Conservation (phyloP, 805 yeast species). For the Cyberlindnera mycetangii region DNA sequence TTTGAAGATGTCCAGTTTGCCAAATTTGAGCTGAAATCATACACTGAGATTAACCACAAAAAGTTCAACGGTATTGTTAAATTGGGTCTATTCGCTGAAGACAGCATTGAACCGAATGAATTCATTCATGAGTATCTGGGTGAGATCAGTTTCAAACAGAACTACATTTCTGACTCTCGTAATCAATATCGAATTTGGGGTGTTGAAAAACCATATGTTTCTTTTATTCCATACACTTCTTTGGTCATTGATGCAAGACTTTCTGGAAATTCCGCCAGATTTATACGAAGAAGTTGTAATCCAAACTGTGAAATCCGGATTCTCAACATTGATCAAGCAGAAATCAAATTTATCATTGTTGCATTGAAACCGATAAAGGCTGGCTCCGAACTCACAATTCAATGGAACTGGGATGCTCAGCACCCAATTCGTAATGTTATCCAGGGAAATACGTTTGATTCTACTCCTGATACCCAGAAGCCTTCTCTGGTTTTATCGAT, state of each 20-base stretch:
- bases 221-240: slow-evolving; percentile 55
- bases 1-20: slow-evolving; percentile 29
- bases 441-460: slow-evolving; percentile 48
- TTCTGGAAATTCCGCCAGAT: slow-evolving; percentile 72
- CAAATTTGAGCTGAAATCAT: slow-evolving; percentile 47
- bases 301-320: slow-evolving; percentile 71
- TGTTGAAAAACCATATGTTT: slow-evolving; percentile 57
- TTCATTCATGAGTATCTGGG: slow-evolving; percentile 67
- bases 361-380: slow-evolving; percentile 54
- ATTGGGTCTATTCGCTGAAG: slow-evolving; percentile 53
- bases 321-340: slow-evolving; percentile 31
- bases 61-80: slow-evolving; percentile 62
- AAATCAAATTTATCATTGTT: slow-evolving; percentile 53
- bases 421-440: slow-evolving; percentile 68
- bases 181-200: slow-evolving; percentile 81
- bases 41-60: slow-evolving; percentile 56
- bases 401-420: slow-evolving; percentile 84
- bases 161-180: slow-evolving; percentile 59
- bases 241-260: slow-evolving; percentile 78
- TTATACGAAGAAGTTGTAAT: slow-evolving; percentile 69
- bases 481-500: slow-evolving; percentile 56
- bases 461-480: slow-evolving; percentile 50
- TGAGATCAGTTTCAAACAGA: slow-evolving; percentile 61
- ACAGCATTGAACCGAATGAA: slow-evolving; percentile 41
- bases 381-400: slow-evolving; percentile 71